phyloP scores from a whole-genome alignment of 768 basidiomycete species.

The Amanita pallidorosea region DNA sequence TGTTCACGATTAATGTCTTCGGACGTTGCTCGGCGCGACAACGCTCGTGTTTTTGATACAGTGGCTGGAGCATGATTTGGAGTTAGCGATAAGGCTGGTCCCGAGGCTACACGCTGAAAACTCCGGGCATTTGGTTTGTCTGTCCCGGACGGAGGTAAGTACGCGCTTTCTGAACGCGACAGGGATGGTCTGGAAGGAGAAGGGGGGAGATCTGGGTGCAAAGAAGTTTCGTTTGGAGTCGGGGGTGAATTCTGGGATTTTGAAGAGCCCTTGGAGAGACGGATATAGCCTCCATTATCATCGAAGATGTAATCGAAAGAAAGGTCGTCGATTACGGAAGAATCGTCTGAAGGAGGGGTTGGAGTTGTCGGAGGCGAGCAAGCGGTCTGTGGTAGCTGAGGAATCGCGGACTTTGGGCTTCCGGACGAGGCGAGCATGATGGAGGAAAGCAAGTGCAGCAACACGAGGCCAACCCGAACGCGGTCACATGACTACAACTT shows the following conservation, averaged over 20 bases:
- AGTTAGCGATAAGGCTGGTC: slow-evolving; percentile 30
- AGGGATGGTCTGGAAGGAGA: slow-evolving; percentile 38
- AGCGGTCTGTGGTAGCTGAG: slow-evolving; percentile 19
- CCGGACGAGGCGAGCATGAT: slow-evolving; percentile 8
- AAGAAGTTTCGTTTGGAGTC: slow-evolving; percentile 30
- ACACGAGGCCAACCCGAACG: slow-evolving; percentile 4
- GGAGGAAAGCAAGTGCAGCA: neutral
- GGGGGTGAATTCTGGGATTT: slow-evolving; percentile 36
- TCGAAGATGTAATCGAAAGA: slow-evolving; percentile 57
- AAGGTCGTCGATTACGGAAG: slow-evolving; percentile 49
- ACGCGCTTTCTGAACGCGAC: slow-evolving; percentile 58
- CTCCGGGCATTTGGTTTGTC: slow-evolving; percentile 31
- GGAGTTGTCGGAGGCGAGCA: slow-evolving; percentile 33
- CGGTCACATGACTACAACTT: slow-evolving; percentile 24
- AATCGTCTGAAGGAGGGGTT: slow-evolving; percentile 43
- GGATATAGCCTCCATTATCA: slow-evolving; percentile 42
- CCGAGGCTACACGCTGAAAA: slow-evolving; percentile 60
- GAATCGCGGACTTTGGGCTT: slow-evolving; percentile 8
- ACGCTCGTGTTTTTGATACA: slow-evolving; percentile 21
- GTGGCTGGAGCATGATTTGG: slow-evolving; percentile 21
- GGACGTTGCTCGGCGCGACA: slow-evolving; percentile 29
- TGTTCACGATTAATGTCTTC: slow-evolving; percentile 23
- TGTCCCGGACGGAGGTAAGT: slow-evolving; percentile 25
- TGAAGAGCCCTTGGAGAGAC: slow-evolving; percentile 42
- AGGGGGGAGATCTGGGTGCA: slow-evolving; percentile 28